Evolutionary conservation across 495 filamentous ascomycete genomes (phyloP), one percentile per base, ranked within the genome.

Genomic region (Penicillium simplicissimum): DNA sequence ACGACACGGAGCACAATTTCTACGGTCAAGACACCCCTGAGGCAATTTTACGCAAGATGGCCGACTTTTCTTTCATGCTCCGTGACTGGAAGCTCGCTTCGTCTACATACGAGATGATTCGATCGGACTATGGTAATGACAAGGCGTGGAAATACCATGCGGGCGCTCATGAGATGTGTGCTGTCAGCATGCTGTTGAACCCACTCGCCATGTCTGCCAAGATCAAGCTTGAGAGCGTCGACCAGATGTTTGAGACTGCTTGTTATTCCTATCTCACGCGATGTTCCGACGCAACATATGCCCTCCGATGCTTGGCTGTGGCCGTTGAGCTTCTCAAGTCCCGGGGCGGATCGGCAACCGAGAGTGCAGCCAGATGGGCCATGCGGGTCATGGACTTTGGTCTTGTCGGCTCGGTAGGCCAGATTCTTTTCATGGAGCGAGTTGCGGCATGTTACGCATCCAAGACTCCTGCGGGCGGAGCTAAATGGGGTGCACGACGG

Each of bases 141-240:
- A 97, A 97, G 73, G 95, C 95, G 1, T 98, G 96, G 95, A 89
- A 82, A 66, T 92, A 97, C 64, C 92, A 97, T 70, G 95, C 96
- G 0, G 92, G 90, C 0, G 89, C 90, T 14, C 89, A 93, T 72
- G 95, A 98, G 76, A 97, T 98, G 93, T 85, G 88, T 5, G 95
- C 91, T 13, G 81, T 97, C 4, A 90, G 87, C 61, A 84, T 88
- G 36, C 84, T 98, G 36, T 76, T 98, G 25, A 87, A 86, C 66
- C 87, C 88, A 21, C 84, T 88, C 55, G 81, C 83, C 25, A 81
- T 90, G 60, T 86, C 86, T 2, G 85, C 86, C 19, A 96, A 90
- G 66, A 84, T 82, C 45, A 85, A 91, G 68, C 74, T 88, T 10
- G 96, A 98, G 57, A 87, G 80, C 4, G 79, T 97, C 49, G 91